Base-by-base conservation (phyloP, 495 filamentous ascomycete genomes). In the Apiosordaria backusii region DNA sequence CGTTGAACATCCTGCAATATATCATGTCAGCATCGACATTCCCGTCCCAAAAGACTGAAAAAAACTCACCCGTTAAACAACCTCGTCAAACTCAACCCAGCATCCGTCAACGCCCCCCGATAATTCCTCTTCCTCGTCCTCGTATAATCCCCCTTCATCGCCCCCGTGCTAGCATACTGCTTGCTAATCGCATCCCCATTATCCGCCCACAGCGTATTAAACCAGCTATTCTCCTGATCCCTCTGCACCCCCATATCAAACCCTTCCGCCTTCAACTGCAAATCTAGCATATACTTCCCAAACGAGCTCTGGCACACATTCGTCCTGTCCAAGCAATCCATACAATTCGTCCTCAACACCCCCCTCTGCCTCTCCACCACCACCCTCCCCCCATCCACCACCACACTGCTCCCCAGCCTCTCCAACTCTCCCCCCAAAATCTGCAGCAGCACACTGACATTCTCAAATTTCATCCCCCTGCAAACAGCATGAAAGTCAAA, bases 401-500 rank as follows among this genome's bases (percentile, higher is more conserved):
- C 76, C 1, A 89, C 83, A 0, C 86, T 88, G 68, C 86, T 90
- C 10, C 90, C 88, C 63, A 87, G 85, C 4, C 81, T 76, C 62
- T 87, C 87, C 18, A 97, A 76, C 9, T 82, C 87, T 18, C 79
- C 72, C 6, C 81, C 84, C n/a, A 97, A 74, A 2, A 79, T 85
- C 40, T 92, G 83, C 60, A 98, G 80, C 1, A 97, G 84, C 13
- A 88, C 76, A 58, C 86, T 88, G 4, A 98, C 93, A 59, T 97
- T 97, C 75, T 97, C 93, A 71, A 97, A 98, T 65, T 91, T 94
- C 95, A 98, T 97, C 0, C 94, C 94, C 3, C 92, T 88, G 72
- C 94, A 98, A 25, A 89, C 88, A 21, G 84, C 81, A 72, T 97
- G 94, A 72, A 98, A 98, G 70, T 97, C 95, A 66, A 97, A 98